A percentile compares a stretch with the other conserved stretches of the same genome.
Evolutionary conservation across 768 basidiomycete genomes (phyloP).

Genomic region (Lepiota subincarnata): DNA sequence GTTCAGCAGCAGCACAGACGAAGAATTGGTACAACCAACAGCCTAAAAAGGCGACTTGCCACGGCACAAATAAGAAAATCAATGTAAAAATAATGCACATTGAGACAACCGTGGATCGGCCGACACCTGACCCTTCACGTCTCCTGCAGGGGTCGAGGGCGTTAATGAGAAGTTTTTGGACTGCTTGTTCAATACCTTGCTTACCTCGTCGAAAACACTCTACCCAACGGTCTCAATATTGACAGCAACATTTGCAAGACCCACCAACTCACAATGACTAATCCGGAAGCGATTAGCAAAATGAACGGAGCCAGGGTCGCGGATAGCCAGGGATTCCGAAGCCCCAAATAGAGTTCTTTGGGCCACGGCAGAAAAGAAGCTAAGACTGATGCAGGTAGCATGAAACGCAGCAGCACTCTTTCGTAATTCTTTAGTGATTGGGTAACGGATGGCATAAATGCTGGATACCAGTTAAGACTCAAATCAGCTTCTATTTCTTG

Average conservation of each 20-base stretch:
- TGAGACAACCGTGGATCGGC: slow-evolving; percentile 50
- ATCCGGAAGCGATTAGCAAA: slow-evolving; percentile 56
- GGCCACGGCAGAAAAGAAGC: slow-evolving; percentile 57
- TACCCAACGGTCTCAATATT: slow-evolving; percentile 33
- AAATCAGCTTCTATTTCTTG: not conserved
- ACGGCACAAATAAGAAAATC: slow-evolving; percentile 79
- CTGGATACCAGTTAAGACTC: slow-evolving; percentile 21
- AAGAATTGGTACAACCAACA: slow-evolving; percentile 77
- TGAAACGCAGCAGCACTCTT: slow-evolving; percentile 30
- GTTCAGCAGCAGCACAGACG: slow-evolving; percentile 46
- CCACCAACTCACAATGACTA: slow-evolving; percentile 61
- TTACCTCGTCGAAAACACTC: slow-evolving; percentile 32
- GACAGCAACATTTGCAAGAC: slow-evolving; percentile 45
- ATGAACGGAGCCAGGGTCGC: slow-evolving; percentile 52
- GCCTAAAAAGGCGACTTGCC: slow-evolving; percentile 88
- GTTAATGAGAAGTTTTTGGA: not conserved
- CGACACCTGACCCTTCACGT: slow-evolving; percentile 29
- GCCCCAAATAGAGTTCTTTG: slow-evolving; percentile 55
- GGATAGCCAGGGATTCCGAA: slow-evolving; percentile 44
- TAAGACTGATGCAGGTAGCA: slow-evolving; percentile 40
- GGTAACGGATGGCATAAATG: slow-evolving; percentile 40
- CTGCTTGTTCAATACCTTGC: slow-evolving; percentile 11
- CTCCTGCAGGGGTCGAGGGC: slow-evolving; percentile 15
- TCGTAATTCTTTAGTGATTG: slow-evolving; percentile 46
- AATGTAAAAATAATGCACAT: slow-evolving; percentile 56